Evolutionary conservation across 2,329 filamentous ascomycete species (phyloP).

Genomic region (Didymosphaeria variabile): DNA sequence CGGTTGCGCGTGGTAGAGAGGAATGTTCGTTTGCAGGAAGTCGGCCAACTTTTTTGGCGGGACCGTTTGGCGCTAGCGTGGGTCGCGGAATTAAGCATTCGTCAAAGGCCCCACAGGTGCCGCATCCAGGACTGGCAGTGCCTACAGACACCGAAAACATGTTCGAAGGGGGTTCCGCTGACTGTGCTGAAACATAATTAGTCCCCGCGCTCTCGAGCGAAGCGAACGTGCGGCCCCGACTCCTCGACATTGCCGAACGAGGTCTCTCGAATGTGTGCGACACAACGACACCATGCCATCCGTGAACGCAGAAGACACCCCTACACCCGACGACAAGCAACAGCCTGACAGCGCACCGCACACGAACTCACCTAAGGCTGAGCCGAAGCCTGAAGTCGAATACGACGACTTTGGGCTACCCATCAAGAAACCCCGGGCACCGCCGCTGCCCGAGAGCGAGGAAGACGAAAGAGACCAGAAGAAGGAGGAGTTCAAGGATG

Average conservation of each 20-base stretch:
- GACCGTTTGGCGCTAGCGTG: background rate
- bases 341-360: constrained; percentile 22
- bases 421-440: constrained; percentile 59
- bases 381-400: constrained; percentile 50
- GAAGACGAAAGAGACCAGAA: constrained; percentile 39
- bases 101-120: background rate
- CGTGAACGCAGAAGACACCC: constrained; percentile 34
- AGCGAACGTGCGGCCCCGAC: background rate
- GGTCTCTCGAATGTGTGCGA: constrained; percentile 22
- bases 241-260: background rate
- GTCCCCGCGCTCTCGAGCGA: background rate
- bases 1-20: constrained; percentile 7
- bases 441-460: constrained; percentile 37
- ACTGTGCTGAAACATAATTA: constrained; percentile 17
- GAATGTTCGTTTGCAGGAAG: constrained; percentile 7
- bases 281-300: constrained; percentile 26
- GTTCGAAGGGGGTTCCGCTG: constrained; percentile 7
- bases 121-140: background rate
- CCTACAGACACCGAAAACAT: background rate
- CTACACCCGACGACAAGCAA: constrained; percentile 34
- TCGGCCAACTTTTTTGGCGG: background rate
- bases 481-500: constrained; percentile 41
- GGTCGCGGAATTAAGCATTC: background rate
- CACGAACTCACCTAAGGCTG: constrained; percentile 23
- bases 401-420: constrained; percentile 78